Percentiles rank a stretch among this genome's conserved stretches.
Evolutionary conservation across 2,329 filamentous ascomycete genomes (phyloP).

Genomic region (Fusarium buharicum): DNA sequence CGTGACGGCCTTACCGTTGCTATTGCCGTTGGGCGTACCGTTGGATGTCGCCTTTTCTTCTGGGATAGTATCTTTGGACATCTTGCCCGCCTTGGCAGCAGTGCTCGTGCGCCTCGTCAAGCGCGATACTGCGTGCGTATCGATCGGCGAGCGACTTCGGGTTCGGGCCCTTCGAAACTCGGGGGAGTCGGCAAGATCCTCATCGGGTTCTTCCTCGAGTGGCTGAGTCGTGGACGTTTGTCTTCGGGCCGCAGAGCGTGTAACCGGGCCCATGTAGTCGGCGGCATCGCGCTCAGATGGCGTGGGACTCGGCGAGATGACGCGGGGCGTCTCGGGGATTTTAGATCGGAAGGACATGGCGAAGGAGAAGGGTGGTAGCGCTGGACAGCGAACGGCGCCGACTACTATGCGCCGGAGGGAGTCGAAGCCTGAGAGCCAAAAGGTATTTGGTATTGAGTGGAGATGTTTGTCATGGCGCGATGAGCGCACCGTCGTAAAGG

Average conservation of each 20-base stretch:
- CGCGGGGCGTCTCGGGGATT: slow-evolving; percentile 81
- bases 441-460: slow-evolving; percentile 48
- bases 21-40: slow-evolving; percentile 48
- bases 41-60: slow-evolving; percentile 46
- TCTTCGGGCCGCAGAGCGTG: slow-evolving; percentile 75
- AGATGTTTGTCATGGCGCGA: slow-evolving; percentile 65
- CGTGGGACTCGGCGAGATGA: slow-evolving; percentile 89
- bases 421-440: slow-evolving; percentile 61
- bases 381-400: slow-evolving; percentile 66
- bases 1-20: slow-evolving; percentile 47
- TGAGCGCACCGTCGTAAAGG: slow-evolving; percentile 45
- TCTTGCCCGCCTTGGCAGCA: slow-evolving; percentile 46
- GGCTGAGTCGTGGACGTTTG: slow-evolving; percentile 66
- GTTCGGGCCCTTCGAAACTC: slow-evolving; percentile 72
- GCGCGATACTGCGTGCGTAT: slow-evolving; percentile 61
- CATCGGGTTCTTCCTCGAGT: slow-evolving; percentile 68
- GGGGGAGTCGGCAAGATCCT: slow-evolving; percentile 58
- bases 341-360: slow-evolving; percentile 64
- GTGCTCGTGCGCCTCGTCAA: slow-evolving; percentile 62
- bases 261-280: slow-evolving; percentile 76
- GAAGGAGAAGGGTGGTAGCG: slow-evolving; percentile 69
- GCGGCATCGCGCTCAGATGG: slow-evolving; percentile 49
- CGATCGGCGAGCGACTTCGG: slow-evolving; percentile 75
- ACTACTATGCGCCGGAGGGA: slow-evolving; percentile 62
- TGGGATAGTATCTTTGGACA: slow-evolving; percentile 33